Percentiles rank a stretch among this genome's conserved stretches.
These are phyloP conservation scores for Epichloe gansuensis DNA, from an alignment of 2,329 filamentous ascomycete species.

Conservation along the genomic window DNA sequence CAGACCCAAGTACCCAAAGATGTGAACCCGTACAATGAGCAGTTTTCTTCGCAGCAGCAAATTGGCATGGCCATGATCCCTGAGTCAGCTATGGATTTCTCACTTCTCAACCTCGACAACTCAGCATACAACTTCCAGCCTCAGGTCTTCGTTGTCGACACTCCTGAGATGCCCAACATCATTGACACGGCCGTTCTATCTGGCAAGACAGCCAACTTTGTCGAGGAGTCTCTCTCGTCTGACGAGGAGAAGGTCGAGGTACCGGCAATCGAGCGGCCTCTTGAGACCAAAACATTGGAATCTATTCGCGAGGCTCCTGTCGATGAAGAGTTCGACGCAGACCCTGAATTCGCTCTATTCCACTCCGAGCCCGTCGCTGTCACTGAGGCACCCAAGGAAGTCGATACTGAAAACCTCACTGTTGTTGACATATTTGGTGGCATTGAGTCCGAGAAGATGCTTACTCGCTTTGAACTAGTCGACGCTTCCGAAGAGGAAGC, in stretches of 20 bases:
- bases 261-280: conserved; percentile 38
- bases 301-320: conserved; percentile 15
- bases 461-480: conserved; percentile 52
- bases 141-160: conserved; percentile 64
- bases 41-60: conserved; percentile 48
- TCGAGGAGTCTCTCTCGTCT: conserved; percentile 30
- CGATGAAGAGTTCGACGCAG: conserved; percentile 49
- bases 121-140: conserved; percentile 50
- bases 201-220: conserved; percentile 53
- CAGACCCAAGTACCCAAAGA: conserved; percentile 51
- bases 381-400: conserved; percentile 20
- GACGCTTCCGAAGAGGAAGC: conserved; percentile 40
- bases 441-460: conserved; percentile 50
- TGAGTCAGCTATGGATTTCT: conserved; percentile 65
- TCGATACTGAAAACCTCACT: conserved; percentile 31
- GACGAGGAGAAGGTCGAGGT: conserved; percentile 46
- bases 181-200: conserved; percentile 53
- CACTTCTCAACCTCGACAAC: conserved; percentile 51
- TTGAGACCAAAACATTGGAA: conserved; percentile 22
- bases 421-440: conserved; percentile 36
- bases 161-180: conserved; percentile 49
- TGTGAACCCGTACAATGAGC: conserved; percentile 45
- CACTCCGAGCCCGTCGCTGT: conserved; percentile 27
- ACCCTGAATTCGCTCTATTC: conserved; percentile 51
- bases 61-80: conserved; percentile 77